phyloP scores from a whole-genome alignment of 1,284 basidiomycete species.

The Malassezia furfur region DNA sequence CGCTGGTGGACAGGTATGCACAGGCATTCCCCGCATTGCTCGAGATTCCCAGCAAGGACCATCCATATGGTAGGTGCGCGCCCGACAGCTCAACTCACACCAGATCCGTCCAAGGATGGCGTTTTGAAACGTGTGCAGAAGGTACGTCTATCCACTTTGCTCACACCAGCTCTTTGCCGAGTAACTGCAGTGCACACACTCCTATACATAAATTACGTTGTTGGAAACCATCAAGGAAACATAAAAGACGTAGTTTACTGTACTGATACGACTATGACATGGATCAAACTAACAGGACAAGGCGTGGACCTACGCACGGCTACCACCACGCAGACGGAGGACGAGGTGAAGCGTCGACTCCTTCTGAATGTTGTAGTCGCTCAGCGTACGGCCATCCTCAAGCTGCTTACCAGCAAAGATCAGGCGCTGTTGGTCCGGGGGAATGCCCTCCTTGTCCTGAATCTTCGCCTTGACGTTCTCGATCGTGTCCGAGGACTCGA shows the following conservation, averaged over 20 bases:
- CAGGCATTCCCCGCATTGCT: constrained; percentile 92
- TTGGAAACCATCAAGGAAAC: neutral
- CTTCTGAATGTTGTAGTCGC: constrained; percentile 50
- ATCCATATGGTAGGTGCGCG: constrained; percentile 48
- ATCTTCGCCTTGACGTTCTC: constrained; percentile 62
- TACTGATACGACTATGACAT: neutral
- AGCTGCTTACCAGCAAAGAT: constrained; percentile 52
- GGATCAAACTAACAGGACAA: constrained; percentile 26
- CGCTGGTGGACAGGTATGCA: constrained; percentile 85
- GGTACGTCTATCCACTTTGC: constrained; percentile 19
- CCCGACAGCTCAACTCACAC: neutral
- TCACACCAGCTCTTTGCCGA: constrained; percentile 33
- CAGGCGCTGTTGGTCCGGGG: constrained; percentile 51
- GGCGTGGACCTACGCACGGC: constrained; percentile 21
- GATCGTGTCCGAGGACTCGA: constrained; percentile 78
- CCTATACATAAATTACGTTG: neutral
- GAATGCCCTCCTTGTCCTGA: constrained; percentile 52
- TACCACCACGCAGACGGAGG: constrained; percentile 40
- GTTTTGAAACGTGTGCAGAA: constrained; percentile 93
- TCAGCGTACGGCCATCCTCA: constrained; percentile 51
- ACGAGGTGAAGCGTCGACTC: constrained; percentile 42
- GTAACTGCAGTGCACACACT: constrained; percentile 6
- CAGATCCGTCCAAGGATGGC: constrained; percentile 93
- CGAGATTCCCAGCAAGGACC: constrained; percentile 86
- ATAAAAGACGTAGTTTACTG: neutral